Evolutionary conservation across 805 yeast genomes (phyloP).

Genomic region (Metschnikowia gruessii): DNA sequence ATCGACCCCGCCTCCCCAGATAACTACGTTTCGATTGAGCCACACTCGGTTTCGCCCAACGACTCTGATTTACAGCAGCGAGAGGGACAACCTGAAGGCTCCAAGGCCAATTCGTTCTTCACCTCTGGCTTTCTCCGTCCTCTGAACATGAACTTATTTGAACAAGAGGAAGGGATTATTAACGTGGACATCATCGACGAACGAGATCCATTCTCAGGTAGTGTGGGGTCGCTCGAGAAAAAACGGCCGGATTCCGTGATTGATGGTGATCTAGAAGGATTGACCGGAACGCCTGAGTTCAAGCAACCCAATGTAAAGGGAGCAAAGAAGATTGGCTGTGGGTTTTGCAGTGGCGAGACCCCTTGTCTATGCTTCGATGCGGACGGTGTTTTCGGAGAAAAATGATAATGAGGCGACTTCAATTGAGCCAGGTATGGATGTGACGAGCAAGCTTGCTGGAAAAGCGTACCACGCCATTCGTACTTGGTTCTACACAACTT

Average conservation of each 20-base stretch:
- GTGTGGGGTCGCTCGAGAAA: constrained; percentile 5
- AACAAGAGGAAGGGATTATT: constrained; percentile 17
- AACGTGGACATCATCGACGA: constrained; percentile 19
- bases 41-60: not conserved
- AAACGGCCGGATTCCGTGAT: not conserved
- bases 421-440: not conserved
- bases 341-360: constrained; percentile 38
- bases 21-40: not conserved
- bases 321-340: constrained; percentile 25
- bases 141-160: constrained; percentile 17
- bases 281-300: constrained; percentile 3
- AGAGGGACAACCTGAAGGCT: not conserved
- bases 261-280: not conserved
- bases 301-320: constrained; percentile 6
- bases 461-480: not conserved
- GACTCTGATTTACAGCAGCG: not conserved
- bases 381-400: constrained; percentile 24
- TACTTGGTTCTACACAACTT: not conserved
- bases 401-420: constrained; percentile 2
- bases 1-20: not conserved
- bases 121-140: constrained; percentile 21
- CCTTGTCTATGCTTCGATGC: constrained; percentile 44
- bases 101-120: constrained; percentile 7
- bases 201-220: constrained; percentile 13
- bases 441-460: constrained; percentile 1